A percentile compares a stretch with the other conserved stretches of the same genome.
Conservation (phyloP, 140 eudicot species). For the Senecio squalidus region DNA sequence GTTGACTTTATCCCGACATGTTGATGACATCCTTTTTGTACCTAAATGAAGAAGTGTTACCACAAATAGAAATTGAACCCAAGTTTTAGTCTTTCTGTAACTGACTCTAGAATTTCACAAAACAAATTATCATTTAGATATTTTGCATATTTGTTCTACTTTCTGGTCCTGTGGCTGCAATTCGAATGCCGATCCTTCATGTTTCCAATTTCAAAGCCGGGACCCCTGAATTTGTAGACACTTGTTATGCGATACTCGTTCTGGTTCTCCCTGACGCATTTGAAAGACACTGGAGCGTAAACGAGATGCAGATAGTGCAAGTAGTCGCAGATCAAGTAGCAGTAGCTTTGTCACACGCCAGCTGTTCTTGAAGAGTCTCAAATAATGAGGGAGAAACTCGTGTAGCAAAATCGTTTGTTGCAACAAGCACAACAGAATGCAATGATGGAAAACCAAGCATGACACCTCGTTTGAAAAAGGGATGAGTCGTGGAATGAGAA, state of each 20-base stretch:
- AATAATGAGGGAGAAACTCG: conserved; percentile 70
- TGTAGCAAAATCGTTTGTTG: conserved; percentile 57
- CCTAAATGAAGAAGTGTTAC: too few species aligned
- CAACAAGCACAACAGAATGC: conserved; percentile 87
- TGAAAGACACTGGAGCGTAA: conserved; percentile 50
- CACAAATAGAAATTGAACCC: too few species aligned
- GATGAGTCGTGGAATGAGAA: conserved; percentile 87
- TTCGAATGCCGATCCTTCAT: conserved; percentile 80
- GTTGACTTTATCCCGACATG: too few species aligned
- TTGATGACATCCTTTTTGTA: too few species aligned
- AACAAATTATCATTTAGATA: too few species aligned
- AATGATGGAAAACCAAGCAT: conserved; percentile 80
- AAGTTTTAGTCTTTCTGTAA: too few species aligned
- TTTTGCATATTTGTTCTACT: too few species aligned
- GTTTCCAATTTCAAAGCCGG: conserved; percentile 89
- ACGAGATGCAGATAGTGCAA: conserved; percentile 73
- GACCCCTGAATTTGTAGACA: conserved; percentile 67
- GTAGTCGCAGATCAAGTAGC: conserved; percentile 97
- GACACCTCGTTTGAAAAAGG: conserved; percentile 70
- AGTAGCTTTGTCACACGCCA: conserved; percentile 85
- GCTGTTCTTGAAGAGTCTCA: conserved; percentile 89
- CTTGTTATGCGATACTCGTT: conserved; percentile 69
- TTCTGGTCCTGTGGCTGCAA: conserved; percentile 83
- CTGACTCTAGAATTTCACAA: too few species aligned
- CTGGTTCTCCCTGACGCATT: conserved; percentile 50